Conservation (phyloP, 2,329 filamentous ascomycete species). For the Arthrobotrys megalospora region DNA sequence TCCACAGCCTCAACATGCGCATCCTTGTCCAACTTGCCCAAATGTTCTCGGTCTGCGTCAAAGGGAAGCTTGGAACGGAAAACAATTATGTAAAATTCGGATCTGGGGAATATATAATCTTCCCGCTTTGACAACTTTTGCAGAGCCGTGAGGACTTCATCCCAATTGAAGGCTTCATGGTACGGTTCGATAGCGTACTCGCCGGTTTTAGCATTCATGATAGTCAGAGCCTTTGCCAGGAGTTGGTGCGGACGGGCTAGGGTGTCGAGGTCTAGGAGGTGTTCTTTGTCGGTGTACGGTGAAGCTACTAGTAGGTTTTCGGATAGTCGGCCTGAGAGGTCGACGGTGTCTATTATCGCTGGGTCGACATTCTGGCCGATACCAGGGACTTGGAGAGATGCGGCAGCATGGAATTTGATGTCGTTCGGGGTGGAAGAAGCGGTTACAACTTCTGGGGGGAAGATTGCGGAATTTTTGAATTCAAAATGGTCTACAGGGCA, state of each 20-base stretch:
- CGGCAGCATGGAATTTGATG: constrained; percentile 40
- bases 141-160: constrained; percentile 74
- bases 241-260: constrained; percentile 78
- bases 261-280: constrained; percentile 80
- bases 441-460: constrained; percentile 38
- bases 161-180: constrained; percentile 82
- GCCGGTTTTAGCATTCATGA: constrained; percentile 74
- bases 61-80: constrained; percentile 82
- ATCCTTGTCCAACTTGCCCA: constrained; percentile 81
- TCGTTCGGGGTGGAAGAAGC: constrained; percentile 12
- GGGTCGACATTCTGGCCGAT: constrained; percentile 48
- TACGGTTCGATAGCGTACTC: constrained; percentile 86
- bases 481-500: constrained; percentile 20
- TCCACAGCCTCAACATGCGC: constrained; percentile 84
- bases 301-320: constrained; percentile 70
- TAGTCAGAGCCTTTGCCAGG: constrained; percentile 79
- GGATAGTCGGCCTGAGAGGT: constrained; percentile 39
- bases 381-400: constrained; percentile 39
- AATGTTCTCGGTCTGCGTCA: constrained; percentile 76
- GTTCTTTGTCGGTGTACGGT: constrained; percentile 79
- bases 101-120: constrained; percentile 68
- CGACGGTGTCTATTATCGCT: constrained; percentile 41
- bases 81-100: constrained; percentile 82
- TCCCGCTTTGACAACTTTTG: constrained; percentile 69
- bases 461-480: constrained; percentile 7